Evolutionary conservation across 23 red algal genomes (phyloP).

Genomic region (Gracilaria gracilis): DNA sequence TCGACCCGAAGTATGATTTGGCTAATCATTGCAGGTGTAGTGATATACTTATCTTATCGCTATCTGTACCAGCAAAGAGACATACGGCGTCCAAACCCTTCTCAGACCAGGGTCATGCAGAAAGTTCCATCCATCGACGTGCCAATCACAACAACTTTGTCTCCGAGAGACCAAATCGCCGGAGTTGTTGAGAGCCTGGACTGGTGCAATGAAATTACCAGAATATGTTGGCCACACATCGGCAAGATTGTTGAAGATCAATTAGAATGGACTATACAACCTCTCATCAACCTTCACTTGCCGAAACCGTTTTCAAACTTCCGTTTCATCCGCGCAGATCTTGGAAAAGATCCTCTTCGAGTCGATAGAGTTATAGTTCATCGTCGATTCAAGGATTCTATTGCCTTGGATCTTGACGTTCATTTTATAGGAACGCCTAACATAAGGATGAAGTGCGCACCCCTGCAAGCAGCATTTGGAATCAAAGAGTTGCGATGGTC

Average conservation of each 20-base stretch:
- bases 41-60: conserved; percentile 49
- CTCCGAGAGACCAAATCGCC: conserved; percentile 59
- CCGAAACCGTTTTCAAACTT: conserved; percentile 75
- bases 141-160: conserved; percentile 44
- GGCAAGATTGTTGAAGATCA: conserved; percentile 66
- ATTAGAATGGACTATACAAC: conserved; percentile 57
- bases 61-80: conserved; percentile 18
- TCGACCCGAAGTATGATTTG: conserved; percentile 39
- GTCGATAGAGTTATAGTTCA: conserved; percentile 73
- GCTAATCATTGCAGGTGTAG: conserved; percentile 30
- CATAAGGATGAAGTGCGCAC: conserved; percentile 74
- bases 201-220: conserved; percentile 79
- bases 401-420: conserved; percentile 73
- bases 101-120: conserved; percentile 3
- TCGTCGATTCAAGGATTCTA: conserved; percentile 59
- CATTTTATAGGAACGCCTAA: conserved; percentile 53
- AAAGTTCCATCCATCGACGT: conserved; percentile 33
- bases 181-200: conserved; percentile 56
- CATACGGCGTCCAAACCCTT: background rate
- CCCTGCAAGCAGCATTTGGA: conserved; percentile 54
- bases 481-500: conserved; percentile 70
- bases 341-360: conserved; percentile 61
- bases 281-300: conserved; percentile 61
- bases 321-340: conserved; percentile 55
- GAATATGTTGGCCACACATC: conserved; percentile 70